Conservation (phyloP, 768 basidiomycete genomes). For the Dioszegia hungarica region DNA sequence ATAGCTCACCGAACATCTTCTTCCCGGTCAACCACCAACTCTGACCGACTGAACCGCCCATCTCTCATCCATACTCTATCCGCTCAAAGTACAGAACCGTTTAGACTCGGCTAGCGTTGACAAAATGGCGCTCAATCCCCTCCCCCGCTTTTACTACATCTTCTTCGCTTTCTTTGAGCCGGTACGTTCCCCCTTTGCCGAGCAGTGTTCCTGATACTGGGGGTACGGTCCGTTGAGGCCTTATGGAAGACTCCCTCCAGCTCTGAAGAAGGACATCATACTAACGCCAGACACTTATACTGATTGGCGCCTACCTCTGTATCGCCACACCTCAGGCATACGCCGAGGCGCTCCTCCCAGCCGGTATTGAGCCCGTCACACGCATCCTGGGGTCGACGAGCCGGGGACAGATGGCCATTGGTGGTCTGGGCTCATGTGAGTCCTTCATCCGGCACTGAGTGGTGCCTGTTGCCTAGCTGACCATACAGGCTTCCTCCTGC, state of each 20-base stretch:
- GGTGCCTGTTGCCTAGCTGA: background rate
- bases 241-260: no score
- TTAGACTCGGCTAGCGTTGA: no score
- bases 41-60: no score
- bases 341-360: slow-evolving; percentile 25
- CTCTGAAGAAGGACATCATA: no score
- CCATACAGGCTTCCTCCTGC: slow-evolving; percentile 36
- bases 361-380: slow-evolving; percentile 16
- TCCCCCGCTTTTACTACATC: slow-evolving; percentile 33
- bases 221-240: no score
- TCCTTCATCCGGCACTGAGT: no score
- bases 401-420: slow-evolving; percentile 34
- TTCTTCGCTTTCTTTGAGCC: slow-evolving; percentile 42
- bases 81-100: no score
- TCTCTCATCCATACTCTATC: no score
- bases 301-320: slow-evolving; percentile 40
- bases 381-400: slow-evolving; percentile 26
- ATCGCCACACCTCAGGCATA: slow-evolving; percentile 36
- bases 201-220: background rate
- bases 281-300: slow-evolving; percentile 23
- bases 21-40: no score
- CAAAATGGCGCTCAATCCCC: slow-evolving; percentile 6
- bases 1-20: no score
- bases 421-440: slow-evolving; percentile 41
- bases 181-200: slow-evolving; percentile 5